A percentile compares a stretch with the other conserved stretches of the same genome.
Evolutionary conservation across 129 eudicot genomes (phyloP).

Genomic region (Chrysanthemum lavandulifolium): DNA sequence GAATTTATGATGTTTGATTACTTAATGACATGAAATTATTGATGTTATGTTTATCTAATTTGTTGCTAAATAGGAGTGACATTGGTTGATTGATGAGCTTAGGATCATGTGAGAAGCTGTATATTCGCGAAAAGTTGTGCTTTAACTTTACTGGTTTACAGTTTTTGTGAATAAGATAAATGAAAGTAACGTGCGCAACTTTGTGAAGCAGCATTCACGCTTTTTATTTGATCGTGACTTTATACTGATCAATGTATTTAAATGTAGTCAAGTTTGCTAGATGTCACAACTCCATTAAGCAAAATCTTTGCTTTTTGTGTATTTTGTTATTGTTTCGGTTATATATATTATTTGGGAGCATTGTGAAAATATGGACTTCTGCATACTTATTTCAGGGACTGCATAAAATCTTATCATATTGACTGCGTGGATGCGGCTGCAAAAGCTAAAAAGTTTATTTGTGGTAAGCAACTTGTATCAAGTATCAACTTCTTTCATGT

Average conservation of each 20-base stretch:
- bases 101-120: no score
- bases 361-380: constrained; percentile 4
- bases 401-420: constrained; percentile 73
- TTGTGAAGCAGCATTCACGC: no score
- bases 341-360: not conserved
- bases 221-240: no score
- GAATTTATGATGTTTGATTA: not conserved
- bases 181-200: no score
- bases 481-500: constrained; percentile 28
- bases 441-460: constrained; percentile 47
- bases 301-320: not conserved
- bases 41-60: not conserved
- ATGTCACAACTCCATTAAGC: not conserved
- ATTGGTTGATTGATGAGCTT: no score
- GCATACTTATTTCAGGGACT: constrained; percentile 51
- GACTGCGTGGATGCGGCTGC: constrained; percentile 54
- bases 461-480: constrained; percentile 58
- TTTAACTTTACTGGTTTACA: no score
- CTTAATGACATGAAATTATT: not conserved
- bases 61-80: no score
- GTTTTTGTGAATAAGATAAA: no score
- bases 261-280: not conserved
- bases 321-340: not conserved
- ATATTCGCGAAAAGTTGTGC: no score
- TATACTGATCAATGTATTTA: not conserved